phyloP scores from a whole-genome alignment of 768 basidiomycete genomes.

The Agaricus bisporus region DNA sequence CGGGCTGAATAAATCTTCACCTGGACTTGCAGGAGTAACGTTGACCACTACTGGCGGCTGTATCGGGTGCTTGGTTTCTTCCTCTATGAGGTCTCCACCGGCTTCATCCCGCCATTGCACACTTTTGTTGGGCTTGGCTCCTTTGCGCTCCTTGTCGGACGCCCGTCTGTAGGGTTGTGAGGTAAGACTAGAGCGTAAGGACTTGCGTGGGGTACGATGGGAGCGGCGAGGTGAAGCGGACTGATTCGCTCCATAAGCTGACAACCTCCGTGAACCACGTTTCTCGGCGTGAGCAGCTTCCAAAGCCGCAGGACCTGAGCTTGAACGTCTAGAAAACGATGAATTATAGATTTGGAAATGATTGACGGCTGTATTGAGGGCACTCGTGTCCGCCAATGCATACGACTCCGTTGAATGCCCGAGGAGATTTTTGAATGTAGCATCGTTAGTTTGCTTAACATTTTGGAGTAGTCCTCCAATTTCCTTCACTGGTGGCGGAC shows the following conservation, averaged over 20 bases:
- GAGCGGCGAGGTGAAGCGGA: conserved; percentile 46
- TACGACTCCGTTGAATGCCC: conserved; percentile 65
- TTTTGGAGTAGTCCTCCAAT: conserved; percentile 46
- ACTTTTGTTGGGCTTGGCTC: conserved; percentile 54
- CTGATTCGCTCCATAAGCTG: conserved; percentile 32
- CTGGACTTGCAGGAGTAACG: conserved; percentile 39
- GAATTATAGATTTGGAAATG: conserved; percentile 46
- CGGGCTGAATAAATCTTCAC: conserved; percentile 16
- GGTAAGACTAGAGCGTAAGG: conserved; percentile 57
- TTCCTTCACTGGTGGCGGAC: conserved; percentile 30
- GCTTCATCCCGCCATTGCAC: conserved; percentile 88
- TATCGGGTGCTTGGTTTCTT: conserved; percentile 28
- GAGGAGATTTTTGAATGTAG: conserved; percentile 58
- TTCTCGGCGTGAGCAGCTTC: conserved; percentile 23
- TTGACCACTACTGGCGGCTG: conserved; percentile 26
- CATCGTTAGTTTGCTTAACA: conserved; percentile 64
- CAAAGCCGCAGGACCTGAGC: conserved; percentile 42
- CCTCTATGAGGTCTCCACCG: conserved; percentile 76
- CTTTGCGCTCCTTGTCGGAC: conserved; percentile 58
- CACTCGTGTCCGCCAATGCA: conserved; percentile 28
- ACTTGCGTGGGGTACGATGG: conserved; percentile 63
- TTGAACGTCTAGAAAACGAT: conserved; percentile 41
- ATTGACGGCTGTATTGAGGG: conserved; percentile 33
- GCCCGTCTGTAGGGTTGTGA: conserved; percentile 56
- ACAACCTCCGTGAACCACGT: conserved; percentile 30